Percentiles rank a stretch among this genome's conserved stretches.
Conservation (phyloP, 306 rosid species). For the Cucurbita moschata region DNA sequence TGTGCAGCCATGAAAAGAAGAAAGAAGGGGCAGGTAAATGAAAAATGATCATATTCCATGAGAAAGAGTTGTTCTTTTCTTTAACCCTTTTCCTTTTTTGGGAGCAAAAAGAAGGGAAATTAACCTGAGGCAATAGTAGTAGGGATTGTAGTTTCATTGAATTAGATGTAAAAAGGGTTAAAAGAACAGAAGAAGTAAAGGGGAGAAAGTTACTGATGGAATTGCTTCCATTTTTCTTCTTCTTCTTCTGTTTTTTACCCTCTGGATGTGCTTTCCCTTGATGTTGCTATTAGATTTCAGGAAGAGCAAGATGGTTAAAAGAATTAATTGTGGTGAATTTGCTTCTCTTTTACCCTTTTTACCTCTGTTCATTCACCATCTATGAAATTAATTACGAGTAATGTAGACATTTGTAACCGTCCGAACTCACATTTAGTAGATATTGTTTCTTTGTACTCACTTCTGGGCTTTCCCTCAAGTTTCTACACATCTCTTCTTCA, state of each 20-base stretch:
- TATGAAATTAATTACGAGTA: too few relatives aligned
- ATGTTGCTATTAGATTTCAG: not conserved
- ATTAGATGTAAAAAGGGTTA: conserved; percentile 23
- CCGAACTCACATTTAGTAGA: too few relatives aligned
- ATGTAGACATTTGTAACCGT: too few relatives aligned
- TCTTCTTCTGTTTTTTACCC: not conserved
- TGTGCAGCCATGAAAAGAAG: conserved; percentile 7
- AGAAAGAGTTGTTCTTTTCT: conserved; percentile 12
- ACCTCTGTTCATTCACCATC: not conserved
- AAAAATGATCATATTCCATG: conserved; percentile 14
- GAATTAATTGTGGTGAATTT: not conserved
- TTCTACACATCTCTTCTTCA: too few relatives aligned
- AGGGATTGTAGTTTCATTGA: conserved; percentile 44
- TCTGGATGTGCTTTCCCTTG: not conserved
- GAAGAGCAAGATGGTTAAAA: not conserved
- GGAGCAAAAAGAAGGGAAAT: conserved; percentile 4
- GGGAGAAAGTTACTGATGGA: conserved; percentile 9
- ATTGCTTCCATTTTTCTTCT: not conserved
- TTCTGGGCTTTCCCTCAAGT: too few relatives aligned
- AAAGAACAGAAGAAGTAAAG: not conserved
- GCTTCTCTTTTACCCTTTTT: not conserved
- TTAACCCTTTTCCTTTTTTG: conserved; percentile 13
- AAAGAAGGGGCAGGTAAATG: conserved; percentile 20
- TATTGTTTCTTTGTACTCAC: too few relatives aligned
- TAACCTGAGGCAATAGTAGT: conserved; percentile 21